Percentiles rank a stretch among this genome's conserved stretches.
Conservation (phyloP, 108 stramenopile species). For the Cyclotella cryptica region DNA sequence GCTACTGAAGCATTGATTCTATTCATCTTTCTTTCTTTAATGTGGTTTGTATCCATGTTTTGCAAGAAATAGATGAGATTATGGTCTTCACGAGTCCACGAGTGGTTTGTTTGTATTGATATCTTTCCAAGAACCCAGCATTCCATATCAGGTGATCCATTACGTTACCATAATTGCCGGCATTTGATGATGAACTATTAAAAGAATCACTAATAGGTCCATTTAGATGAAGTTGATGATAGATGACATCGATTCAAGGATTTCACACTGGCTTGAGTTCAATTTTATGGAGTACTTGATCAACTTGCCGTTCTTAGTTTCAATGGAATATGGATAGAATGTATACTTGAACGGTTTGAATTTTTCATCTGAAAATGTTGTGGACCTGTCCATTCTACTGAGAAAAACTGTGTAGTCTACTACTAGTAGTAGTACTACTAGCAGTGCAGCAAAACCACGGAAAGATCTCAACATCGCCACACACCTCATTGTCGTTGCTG, state of each 20-base stretch:
- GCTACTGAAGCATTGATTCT: constrained; percentile 78
- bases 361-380: not conserved
- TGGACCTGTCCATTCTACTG: not conserved
- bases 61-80: constrained; percentile 63
- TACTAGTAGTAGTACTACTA: not conserved
- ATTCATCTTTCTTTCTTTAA: constrained; percentile 59
- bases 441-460: not conserved
- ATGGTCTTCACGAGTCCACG: constrained; percentile 27
- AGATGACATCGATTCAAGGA: constrained; percentile 60
- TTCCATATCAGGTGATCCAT: constrained; percentile 30
- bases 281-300: constrained; percentile 57
- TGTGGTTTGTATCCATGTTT: constrained; percentile 40
- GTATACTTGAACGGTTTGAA: constrained; percentile 9
- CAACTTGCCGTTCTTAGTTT: constrained; percentile 76
- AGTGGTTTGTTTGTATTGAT: constrained; percentile 51
- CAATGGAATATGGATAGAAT: constrained; percentile 55
- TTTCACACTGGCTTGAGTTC: constrained; percentile 58
- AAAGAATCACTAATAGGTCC: not conserved
- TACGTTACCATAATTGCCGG: too few relatives aligned
- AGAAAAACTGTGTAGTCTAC: not conserved
- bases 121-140: constrained; percentile 32
- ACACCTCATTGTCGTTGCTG: not conserved
- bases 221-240: constrained; percentile 63
- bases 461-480: not conserved
- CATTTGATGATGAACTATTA: not conserved